phyloP scores from a whole-genome alignment of 352 stramenopile genomes.

The Globisporangium irregulare region DNA sequence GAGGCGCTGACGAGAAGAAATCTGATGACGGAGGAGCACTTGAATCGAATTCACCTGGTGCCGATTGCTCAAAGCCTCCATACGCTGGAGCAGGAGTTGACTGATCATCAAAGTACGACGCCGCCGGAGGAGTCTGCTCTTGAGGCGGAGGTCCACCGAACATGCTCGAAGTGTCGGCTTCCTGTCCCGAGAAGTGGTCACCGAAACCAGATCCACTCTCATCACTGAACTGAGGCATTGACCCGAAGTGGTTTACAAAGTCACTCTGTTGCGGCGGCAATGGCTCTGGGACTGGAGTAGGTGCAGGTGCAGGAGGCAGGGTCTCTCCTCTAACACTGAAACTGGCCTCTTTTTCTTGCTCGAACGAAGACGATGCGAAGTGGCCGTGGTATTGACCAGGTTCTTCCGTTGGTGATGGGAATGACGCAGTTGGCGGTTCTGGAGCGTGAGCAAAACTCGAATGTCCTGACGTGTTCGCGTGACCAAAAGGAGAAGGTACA shows the following conservation, averaged over 20 bases:
- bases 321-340: background rate
- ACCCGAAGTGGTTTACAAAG: constrained; percentile 13
- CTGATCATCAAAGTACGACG: constrained; percentile 16
- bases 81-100: constrained; percentile 18
- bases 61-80: constrained; percentile 24
- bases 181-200: constrained; percentile 5
- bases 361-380: background rate
- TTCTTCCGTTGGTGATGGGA: background rate
- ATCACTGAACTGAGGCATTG: constrained; percentile 4
- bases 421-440: background rate
- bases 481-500: constrained; percentile 5
- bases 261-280: constrained; percentile 9
- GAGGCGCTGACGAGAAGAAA: constrained; percentile 37
- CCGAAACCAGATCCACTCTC: constrained; percentile 3
- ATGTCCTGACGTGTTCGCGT: background rate
- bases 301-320: background rate
- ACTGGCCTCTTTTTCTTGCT: background rate
- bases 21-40: constrained; percentile 21
- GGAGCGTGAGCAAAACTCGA: constrained; percentile 3
- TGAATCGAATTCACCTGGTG: constrained; percentile 10
- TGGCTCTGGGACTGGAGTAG: background rate
- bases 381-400: constrained; percentile 3
- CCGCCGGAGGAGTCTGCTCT: constrained; percentile 4
- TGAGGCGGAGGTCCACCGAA: constrained; percentile 12
- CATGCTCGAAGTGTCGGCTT: constrained; percentile 1